Base-by-base conservation (phyloP, 139 green algal species). In the Yamagishiella unicocca region DNA sequence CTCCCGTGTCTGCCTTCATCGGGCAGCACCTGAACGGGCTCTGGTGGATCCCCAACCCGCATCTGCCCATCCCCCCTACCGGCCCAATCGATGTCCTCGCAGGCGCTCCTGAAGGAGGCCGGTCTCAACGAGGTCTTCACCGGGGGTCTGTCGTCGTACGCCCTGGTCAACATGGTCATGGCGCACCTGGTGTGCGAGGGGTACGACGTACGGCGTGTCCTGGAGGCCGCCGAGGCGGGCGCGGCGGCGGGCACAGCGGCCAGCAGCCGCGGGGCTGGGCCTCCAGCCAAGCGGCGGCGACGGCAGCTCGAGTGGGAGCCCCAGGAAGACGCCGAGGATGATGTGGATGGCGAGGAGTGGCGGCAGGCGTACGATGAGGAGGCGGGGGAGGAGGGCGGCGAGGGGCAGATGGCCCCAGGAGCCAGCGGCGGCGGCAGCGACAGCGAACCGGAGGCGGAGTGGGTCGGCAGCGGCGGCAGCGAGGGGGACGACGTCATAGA, bases 81-180 rank as follows among this genome's bases (percentile, higher is more conserved):
- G n/a, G n/a, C n/a, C n/a, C n/a, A n/a, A n/a, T n/a, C n/a, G n/a
- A n/a, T n/a, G n/a, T n/a, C n/a, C n/a, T n/a, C 37, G 1, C 79
- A 85, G 85, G 85, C 89, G 5, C 74, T 91, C 62, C 83, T 88
- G 10, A 88, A 88, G 38, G 83, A 88, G 83, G 50, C 72, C 31
- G 88, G 91, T 50, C 83, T 97, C 17, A 97, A 98, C 50, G 96
- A 98, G 89, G 91, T 95, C 22, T 96, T 92, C 90, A 90, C 82
- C 25, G 94, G 94, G 21, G 94, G 94, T 33, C 61, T 97, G 21
- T 90, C 79, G 29, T 87, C 67, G 78, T 98, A 98, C 90, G 87
- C 89, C n/a, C 45, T 97, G 0, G 81, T 95, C 68, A 96, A 96
- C 86, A 93, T 98, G 89, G 88, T 92, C 12, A 79, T 96, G 4